phyloP scores from a whole-genome alignment of 2,329 filamentous ascomycete species.

The Phoma sp. region DNA sequence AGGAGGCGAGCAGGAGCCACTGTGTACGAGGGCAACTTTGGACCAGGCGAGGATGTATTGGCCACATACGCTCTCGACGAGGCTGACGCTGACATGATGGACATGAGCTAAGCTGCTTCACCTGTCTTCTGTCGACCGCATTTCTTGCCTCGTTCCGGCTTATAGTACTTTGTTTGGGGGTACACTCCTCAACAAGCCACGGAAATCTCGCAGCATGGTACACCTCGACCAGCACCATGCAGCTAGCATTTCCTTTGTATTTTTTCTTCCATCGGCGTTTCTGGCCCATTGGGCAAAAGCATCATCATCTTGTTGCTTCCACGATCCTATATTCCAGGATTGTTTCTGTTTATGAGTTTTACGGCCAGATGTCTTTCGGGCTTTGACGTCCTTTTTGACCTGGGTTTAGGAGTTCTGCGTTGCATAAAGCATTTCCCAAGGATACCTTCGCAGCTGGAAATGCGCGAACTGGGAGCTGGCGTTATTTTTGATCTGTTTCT shows the following conservation, averaged over 20 bases:
- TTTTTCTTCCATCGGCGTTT: conserved; percentile 26
- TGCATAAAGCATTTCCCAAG: conserved; percentile 37
- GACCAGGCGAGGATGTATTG: conserved; percentile 72
- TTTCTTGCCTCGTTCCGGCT: background rate
- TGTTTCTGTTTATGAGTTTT: conserved; percentile 23
- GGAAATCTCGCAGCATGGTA: conserved; percentile 11
- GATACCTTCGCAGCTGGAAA: conserved; percentile 40
- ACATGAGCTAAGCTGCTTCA: conserved; percentile 47
- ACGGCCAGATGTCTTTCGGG: conserved; percentile 19
- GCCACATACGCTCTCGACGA: conserved; percentile 45
- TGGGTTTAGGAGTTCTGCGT: conserved; percentile 30
- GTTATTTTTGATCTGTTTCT: conserved; percentile 25
- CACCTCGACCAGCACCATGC: conserved; percentile 12
- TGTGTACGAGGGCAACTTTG: conserved; percentile 95
- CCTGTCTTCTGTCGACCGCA: background rate
- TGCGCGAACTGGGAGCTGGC: conserved; percentile 39
- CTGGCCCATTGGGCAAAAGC: conserved; percentile 16
- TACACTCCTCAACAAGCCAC: conserved; percentile 11
- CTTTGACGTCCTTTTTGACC: conserved; percentile 13
- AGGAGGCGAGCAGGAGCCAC: conserved; percentile 88
- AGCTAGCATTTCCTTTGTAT: conserved; percentile 10
- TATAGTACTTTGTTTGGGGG: conserved; percentile 7
- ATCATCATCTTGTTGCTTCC: conserved; percentile 21
- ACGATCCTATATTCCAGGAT: conserved; percentile 11
- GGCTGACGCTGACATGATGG: conserved; percentile 61